These are phyloP conservation scores for Euclidium syriacum DNA, from an alignment of 345 rosid species.

Conservation along the genomic window DNA sequence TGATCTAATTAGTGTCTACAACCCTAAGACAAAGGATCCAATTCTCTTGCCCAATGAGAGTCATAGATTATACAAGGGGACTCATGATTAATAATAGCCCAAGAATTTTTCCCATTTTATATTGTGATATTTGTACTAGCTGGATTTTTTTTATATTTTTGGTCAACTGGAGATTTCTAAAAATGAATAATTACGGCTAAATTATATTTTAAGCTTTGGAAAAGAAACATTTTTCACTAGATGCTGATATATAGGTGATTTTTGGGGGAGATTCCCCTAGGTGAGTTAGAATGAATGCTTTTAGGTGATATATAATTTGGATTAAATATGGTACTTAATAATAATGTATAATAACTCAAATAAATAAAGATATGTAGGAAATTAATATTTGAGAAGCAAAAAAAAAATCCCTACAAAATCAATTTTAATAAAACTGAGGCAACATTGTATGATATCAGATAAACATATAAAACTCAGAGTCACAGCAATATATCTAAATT, in stretches of 20 bases:
- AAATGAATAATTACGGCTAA: neutral
- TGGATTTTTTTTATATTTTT: no score
- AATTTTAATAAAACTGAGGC: no score
- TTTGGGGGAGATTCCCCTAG: neutral
- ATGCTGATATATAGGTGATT: neutral
- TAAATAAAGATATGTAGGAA: no score
- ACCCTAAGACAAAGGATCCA: slow-evolving; percentile 35
- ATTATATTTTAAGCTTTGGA: neutral
- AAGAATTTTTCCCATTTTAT: neutral
- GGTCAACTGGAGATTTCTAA: no score
- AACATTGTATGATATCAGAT: no score
- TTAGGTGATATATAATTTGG: neutral
- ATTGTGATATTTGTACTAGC: neutral
- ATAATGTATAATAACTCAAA: no score
- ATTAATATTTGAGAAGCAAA: no score
- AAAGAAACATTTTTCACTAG: neutral
- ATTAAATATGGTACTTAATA: no score
- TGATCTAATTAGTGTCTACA: slow-evolving; percentile 24
- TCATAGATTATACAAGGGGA: slow-evolving; percentile 18
- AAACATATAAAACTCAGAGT: no score
- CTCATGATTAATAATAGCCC: neutral
- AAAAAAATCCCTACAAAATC: no score
- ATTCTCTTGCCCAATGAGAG: slow-evolving; percentile 31
- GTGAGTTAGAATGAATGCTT: neutral
- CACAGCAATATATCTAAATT: no score